Evolutionary conservation across 2,329 filamentous ascomycete species (phyloP), one percentile per base, ranked within the genome.

Genomic region (Rosellinia necatrix): DNA sequence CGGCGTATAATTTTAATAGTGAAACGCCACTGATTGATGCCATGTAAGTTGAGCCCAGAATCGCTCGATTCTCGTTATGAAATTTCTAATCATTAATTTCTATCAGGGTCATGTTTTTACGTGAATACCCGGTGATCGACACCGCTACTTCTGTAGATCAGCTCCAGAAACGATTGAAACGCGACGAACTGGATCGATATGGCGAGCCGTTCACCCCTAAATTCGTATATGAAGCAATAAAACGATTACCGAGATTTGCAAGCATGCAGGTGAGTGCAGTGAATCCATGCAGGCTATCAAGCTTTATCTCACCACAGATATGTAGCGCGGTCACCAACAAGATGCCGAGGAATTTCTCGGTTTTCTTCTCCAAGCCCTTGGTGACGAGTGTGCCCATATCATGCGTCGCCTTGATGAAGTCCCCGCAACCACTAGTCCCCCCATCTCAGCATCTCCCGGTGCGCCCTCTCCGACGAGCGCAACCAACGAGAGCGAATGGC

Each of bases 311-410:
- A 61, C 55, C 13, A 17, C n/a, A 27, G 8, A 48, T 9, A 7
- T 35, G 21, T 62, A 92, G 87, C 89, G 92, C 58, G 94, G 94
- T 13, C 93, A 97, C 66, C 94, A 99, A 72, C 93, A 99, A 78
- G 94, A 99, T 75, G 94, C 94, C 1, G 92, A 99, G 70, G 94
- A 99, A 69, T 99, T 99, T 65, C 78, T 99, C 21, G 93, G 92
- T 0, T 96, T 97, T 71, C 79, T 99, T 29, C 80, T 99, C 3
- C 92, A 96, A 68, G 91, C 91, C 43, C 83, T 99, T 29, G 92
- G 97, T 66, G 92, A 97, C 62, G 94, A 99, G 72, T 97, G 92
- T 70, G 85, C 86, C 13, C 82, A 87, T 54, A 87, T 93, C 42
- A 89, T 96, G 76, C 83, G 84, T 61, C 77, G 76, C 53, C 75